Evolutionary conservation across 129 eudicot genomes (phyloP), one percentile per base, ranked within the genome.

Genomic region (Sambucus nigra): DNA sequence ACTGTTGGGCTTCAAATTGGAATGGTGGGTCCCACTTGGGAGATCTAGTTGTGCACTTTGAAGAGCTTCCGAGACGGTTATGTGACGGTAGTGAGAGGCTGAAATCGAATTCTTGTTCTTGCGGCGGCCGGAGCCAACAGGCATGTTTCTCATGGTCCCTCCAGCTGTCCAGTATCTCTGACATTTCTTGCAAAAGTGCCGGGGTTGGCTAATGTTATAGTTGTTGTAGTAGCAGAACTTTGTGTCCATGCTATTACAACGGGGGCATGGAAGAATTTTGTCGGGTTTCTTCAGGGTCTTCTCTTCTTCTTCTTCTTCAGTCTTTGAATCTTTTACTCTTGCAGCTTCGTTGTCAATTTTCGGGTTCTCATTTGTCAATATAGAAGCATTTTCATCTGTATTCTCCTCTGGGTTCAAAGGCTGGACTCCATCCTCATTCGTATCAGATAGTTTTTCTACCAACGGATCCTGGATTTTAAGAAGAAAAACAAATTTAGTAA

Each of bases 141-240:
- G 96, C 40, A 87, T 87, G 27, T 87, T 87, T 59, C 96, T 68
- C 96, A 87, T 87, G 3, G 88, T 78, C 57, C 96, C 96, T 11
- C 96, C 96, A 59, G 88, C 93, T 28, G 96, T 87, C 96, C 96
- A 87, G 71, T 87, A 87, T 71, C 96, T 73, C 82, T 87, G 96
- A 51, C 96, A 87, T 57, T 82, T 82, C 78, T 82, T 87, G 77
- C 96, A 87, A 61, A 87, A 87, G 74, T 87, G 93, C 5, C 96
- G 76, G 40, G 96, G 96, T 35, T 87, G 96, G 62, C 71, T 87
- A 10, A 82, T 84, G 11, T 87, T 87, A 72, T 87, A 87, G 49
- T 87, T 87, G 73, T 87, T 87, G 82, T 69, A 87, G 66, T 87
- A 87, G 64, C 96, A 87, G 42, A 87, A 87, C 28, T 87, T 87